Percentiles rank a stretch among this genome's conserved stretches.
phyloP scores from a whole-genome alignment of 1,284 basidiomycete genomes.

The Porphyrellus sp. region DNA sequence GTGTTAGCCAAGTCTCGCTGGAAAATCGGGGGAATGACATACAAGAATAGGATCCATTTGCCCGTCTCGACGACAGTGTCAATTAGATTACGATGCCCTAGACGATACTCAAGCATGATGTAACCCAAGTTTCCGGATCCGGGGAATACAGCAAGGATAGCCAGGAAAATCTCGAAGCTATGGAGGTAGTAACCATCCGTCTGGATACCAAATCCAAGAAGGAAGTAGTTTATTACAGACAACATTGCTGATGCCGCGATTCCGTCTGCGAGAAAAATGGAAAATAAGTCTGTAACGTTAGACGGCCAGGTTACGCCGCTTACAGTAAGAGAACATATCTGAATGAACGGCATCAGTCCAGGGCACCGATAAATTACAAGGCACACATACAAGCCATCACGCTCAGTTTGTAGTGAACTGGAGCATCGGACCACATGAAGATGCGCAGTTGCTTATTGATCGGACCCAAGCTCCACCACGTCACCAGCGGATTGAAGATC shows the following conservation, averaged over 20 bases:
- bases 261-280: constrained; percentile 50
- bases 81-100: constrained; percentile 58
- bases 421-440: constrained; percentile 75
- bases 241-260: constrained; percentile 67
- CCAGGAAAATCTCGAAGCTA: constrained; percentile 73
- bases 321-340: constrained; percentile 86
- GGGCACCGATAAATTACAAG: constrained; percentile 1
- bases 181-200: constrained; percentile 70
- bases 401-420: constrained; percentile 78
- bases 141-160: constrained; percentile 73
- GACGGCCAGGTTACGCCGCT: constrained; percentile 15
- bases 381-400: constrained; percentile 70
- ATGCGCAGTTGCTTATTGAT: constrained; percentile 72
- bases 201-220: constrained; percentile 62
- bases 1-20: background rate
- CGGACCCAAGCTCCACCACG: constrained; percentile 73
- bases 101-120: constrained; percentile 72
- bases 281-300: background rate
- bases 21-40: background rate
- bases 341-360: constrained; percentile 18
- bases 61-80: constrained; percentile 40
- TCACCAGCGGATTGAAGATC: constrained; percentile 71
- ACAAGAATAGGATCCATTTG: constrained; percentile 78
- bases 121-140: constrained; percentile 69
- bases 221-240: constrained; percentile 68